Evolutionary conservation across 2,329 filamentous ascomycete species (phyloP), one percentile per base, ranked within the genome.

Genomic region (Penicillium sp.): DNA sequence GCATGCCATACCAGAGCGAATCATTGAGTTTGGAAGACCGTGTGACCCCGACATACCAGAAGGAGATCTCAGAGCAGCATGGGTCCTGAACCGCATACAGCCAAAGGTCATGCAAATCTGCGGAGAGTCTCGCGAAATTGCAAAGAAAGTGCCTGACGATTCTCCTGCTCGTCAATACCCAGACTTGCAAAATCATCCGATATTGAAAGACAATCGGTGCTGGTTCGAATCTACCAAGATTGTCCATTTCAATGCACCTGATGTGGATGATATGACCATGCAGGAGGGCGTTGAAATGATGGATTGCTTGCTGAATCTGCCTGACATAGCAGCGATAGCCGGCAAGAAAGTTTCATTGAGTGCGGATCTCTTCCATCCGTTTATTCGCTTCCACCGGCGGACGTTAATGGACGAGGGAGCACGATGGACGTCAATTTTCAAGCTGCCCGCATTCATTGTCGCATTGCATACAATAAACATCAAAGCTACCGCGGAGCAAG

Each of bases 31-130:
- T 22, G 50, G 38, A 18, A 27, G 48, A 16, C 50, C 50, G 4
- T 24, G 18, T 9, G 50, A 53, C 6, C 44, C 44, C 14, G 50
- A 53, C 22, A 21, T 53, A 36, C 50, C 50, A n/a, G 44, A 43
- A 16, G 10, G 32, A 18, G 50, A 53, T 11, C 50, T 53, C 21
- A 48, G 10, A 22, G 10, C 13, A 21, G 21, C 50, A n/a, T 53
- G 44, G 50, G 9, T 49, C 3, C 27, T 43, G 7, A 53, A 43
- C 16, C 40, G 21, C 13, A 49, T 43, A 38, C 40, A 18, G n/a
- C 44, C 50, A n/a, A 18, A 31, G 7, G 42, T 43, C n/a, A 44
- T 44, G 21, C 38, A 48, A 24, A 29, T 29, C 29, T 53, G 50
- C 21, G 10, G 16, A 11, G 50, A 52, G 18, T 48, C 50, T 13